Evolutionary conservation across 257 asterid species (phyloP).

Genomic region (Catharanthus roseus): DNA sequence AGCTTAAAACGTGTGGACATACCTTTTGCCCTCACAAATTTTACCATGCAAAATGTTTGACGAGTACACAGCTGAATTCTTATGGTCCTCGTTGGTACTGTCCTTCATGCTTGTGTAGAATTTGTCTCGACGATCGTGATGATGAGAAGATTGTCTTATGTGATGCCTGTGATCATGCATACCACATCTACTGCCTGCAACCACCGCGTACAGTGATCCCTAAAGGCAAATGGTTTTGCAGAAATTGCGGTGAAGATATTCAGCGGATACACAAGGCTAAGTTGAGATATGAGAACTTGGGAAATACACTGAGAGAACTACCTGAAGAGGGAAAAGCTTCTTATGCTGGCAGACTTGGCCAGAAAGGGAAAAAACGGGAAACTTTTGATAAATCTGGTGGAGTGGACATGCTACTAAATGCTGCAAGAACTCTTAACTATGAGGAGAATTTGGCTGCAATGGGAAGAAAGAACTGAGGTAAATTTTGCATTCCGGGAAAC

Average conservation of each 20-base stretch:
- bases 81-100: conserved; percentile 76
- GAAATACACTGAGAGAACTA: conserved; percentile 30
- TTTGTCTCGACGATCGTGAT: conserved; percentile 61
- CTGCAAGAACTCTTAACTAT: conserved; percentile 64
- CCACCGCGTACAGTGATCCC: conserved; percentile 64
- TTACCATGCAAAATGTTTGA: conserved; percentile 75
- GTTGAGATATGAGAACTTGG: conserved; percentile 32
- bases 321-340: conserved; percentile 26
- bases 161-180: conserved; percentile 85
- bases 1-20: conserved; percentile 61
- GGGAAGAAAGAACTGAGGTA: conserved; percentile 20
- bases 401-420: conserved; percentile 79
- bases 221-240: conserved; percentile 74
- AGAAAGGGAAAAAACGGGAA: conserved; percentile 25
- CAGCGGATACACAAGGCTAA: conserved; percentile 46
- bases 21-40: conserved; percentile 68
- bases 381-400: conserved; percentile 56
- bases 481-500: neutral
- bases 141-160: conserved; percentile 84
- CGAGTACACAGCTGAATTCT: conserved; percentile 48
- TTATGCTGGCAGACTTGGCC: neutral
- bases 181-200: conserved; percentile 72
- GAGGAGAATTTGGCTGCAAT: conserved; percentile 49
- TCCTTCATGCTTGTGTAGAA: conserved; percentile 84
- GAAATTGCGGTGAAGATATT: conserved; percentile 48